Base-by-base conservation (phyloP, 805 yeast genomes). In the Yueomyces sinensis region DNA sequence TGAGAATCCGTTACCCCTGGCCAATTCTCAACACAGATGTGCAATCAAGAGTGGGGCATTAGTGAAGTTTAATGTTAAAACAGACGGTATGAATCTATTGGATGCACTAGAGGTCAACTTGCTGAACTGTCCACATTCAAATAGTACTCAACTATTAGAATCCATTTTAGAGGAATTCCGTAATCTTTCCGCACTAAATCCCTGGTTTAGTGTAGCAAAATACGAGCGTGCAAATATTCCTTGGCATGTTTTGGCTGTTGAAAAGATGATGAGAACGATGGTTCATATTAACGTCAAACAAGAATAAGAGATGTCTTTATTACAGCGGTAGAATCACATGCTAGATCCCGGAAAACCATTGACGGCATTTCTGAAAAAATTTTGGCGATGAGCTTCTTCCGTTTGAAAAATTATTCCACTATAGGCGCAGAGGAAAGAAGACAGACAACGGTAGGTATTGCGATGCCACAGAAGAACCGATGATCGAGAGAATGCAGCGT, bases 31-130 rank as follows among this genome's bases (percentile, higher is more conserved):
- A 7, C 74, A 76, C 17, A 61, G 87, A 33, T 61, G 77, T 34
- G 80, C 87, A 2, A 69, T 79, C 46, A 72, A 74, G 41, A 73
- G 82, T 1, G 91, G 91, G 1, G 80, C 74, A 39, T 52, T 82
- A 35, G 46, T 77, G 6, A 74, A 69, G 38, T 52, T 52, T 28
- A 35, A 31, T 7, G 13, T 15, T 9, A 9, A 17, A 9, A n/a
- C 30, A 16, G 30, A 33, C 16, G 23, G 35, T 15, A 47, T 48
- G 3, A 46, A 55, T 23, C 41, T 44, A 4, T 36, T 63, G 30
- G 50, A 56, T 11, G 50, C 69, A 4, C 68, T 74, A 40, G 91
- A 81, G 45, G 70, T 78, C 5, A 78, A 74, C 42, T 58, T 82
- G 23, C 55, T 82, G 42, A 80, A 86, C 48, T 81, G 89, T 46